phyloP scores from a whole-genome alignment of 805 yeast species.

The Yamadazyma nakazawae region DNA sequence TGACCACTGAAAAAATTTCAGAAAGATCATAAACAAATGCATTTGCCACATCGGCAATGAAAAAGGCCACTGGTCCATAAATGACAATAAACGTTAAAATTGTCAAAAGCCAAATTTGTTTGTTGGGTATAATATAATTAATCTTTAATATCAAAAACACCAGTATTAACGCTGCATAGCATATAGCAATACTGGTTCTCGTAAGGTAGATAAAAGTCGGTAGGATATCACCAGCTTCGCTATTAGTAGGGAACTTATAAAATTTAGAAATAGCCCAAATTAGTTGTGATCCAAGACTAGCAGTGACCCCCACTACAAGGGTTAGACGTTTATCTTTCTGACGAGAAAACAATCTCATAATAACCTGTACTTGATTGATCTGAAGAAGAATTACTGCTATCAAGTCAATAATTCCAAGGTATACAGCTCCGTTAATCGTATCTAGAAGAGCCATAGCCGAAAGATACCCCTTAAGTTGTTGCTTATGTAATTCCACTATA shows the following conservation, averaged over 20 bases:
- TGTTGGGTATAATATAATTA: constrained; percentile 46
- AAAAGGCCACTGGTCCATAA: constrained; percentile 62
- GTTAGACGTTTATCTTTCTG: constrained; percentile 65
- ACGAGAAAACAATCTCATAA: constrained; percentile 64
- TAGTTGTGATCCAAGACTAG: constrained; percentile 54
- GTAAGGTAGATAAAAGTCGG: constrained; percentile 74
- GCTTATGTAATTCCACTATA: constrained; percentile 43
- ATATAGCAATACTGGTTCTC: constrained; percentile 65
- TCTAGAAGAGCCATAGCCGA: constrained; percentile 45
- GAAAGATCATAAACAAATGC: constrained; percentile 73
- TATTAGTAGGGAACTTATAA: constrained; percentile 30
- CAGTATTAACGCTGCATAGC: constrained; percentile 62
- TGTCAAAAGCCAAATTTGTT: constrained; percentile 52
- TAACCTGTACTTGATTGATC: constrained; percentile 67
- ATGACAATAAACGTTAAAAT: constrained; percentile 52
- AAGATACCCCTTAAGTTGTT: constrained; percentile 43
- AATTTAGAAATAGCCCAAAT: constrained; percentile 70
- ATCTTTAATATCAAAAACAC: constrained; percentile 53
- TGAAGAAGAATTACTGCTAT: constrained; percentile 56
- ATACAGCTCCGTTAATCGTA: constrained; percentile 40
- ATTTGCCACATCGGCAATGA: constrained; percentile 72
- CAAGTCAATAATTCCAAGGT: constrained; percentile 55
- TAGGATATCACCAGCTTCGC: constrained; percentile 51
- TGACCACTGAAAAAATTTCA: constrained; percentile 68
- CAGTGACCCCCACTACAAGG: constrained; percentile 53